Evolutionary conservation across 208 protist species (phyloP), one percentile per base, ranked within the genome.

Genomic region (Naegleria fowleri): DNA sequence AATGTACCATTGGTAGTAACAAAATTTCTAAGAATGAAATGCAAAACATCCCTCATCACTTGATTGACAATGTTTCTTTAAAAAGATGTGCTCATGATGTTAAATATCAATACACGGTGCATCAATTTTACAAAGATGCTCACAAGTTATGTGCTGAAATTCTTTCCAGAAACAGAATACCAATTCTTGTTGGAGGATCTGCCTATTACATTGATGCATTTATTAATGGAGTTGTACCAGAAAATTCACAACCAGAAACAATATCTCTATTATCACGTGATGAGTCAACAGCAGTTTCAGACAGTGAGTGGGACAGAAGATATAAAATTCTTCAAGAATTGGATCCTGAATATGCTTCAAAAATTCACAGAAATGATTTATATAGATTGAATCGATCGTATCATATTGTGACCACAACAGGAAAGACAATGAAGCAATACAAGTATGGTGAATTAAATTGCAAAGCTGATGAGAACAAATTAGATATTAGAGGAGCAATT

Each of bases 1-100:
- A 85, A 85, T 85, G 79, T 43, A 43, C 13, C 4, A 85, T 85
- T 43, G 79, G 38, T 43, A 85, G 79, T 85, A 85, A 85, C 36
- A 85, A 85, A 43, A 43, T 85, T 43, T 43, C n/a, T 43, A 38
- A 85, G 41, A 11, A 85, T 9, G 38, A 85, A 33, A 85, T 39
- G 38, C 36, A 85, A 43, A 38, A 38, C 38, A 43, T 85, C 25
- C 9, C 79, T 43, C 79, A 85, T 85, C 79, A 85, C 41, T 22
- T 85, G 36, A 9, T 85, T 22, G 36, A 43, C 5, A 39, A 43
- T 85, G 9, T 85, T 85, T 85, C 79, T 29, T 85, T 85, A 25
- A 38, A 85, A 85, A 0, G 43, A 43, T 79, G 29, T 79, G 67
- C 67, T 36, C 16, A 79, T 13, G 29, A 79, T 79, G n/a, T 36